Evolutionary conservation across 2,329 filamentous ascomycete species (phyloP).

Genomic region (Endocalyx cinctus): DNA sequence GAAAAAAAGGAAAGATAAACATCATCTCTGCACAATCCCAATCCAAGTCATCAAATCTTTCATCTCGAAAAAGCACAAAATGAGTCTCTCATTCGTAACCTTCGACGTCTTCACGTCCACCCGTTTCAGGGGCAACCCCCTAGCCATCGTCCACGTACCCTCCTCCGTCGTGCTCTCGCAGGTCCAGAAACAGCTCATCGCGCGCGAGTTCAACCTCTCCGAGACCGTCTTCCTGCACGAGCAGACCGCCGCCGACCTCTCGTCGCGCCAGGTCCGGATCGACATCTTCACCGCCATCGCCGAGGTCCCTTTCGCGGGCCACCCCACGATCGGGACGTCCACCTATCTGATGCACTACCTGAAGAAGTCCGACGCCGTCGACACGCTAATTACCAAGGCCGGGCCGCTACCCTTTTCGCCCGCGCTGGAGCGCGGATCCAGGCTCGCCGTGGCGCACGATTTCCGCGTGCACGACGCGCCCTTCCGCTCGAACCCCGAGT

Average conservation of each 20-base stretch:
- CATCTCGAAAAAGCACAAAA: no score
- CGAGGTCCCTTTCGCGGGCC: conserved; percentile 59
- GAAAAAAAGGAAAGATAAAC: no score
- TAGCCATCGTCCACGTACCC: conserved; percentile 55
- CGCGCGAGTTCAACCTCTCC: conserved; percentile 59
- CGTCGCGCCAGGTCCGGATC: conserved; percentile 36
- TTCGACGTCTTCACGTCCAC: conserved; percentile 54
- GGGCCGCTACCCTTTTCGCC: conserved; percentile 48
- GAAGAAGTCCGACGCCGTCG: conserved; percentile 26
- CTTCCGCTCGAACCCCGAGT: conserved; percentile 24
- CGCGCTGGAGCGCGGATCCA: conserved; percentile 42
- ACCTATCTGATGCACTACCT: conserved; percentile 39
- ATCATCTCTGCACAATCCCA: no score
- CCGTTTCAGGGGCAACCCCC: conserved; percentile 52
- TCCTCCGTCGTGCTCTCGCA: conserved; percentile 39
- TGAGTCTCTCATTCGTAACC: conserved; percentile 43
- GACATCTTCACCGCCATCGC: conserved; percentile 54
- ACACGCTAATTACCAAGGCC: conserved; percentile 49
- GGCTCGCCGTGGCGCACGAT: conserved; percentile 62
- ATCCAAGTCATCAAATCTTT: no score
- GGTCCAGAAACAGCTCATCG: conserved; percentile 52
- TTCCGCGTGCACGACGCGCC: conserved; percentile 51
- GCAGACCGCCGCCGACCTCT: conserved; percentile 23
- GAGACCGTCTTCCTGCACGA: conserved; percentile 61
- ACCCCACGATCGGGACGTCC: conserved; percentile 56